Evolutionary conservation across 352 stramenopile species (phyloP).

Genomic region (Aphanomyces euteiches): DNA sequence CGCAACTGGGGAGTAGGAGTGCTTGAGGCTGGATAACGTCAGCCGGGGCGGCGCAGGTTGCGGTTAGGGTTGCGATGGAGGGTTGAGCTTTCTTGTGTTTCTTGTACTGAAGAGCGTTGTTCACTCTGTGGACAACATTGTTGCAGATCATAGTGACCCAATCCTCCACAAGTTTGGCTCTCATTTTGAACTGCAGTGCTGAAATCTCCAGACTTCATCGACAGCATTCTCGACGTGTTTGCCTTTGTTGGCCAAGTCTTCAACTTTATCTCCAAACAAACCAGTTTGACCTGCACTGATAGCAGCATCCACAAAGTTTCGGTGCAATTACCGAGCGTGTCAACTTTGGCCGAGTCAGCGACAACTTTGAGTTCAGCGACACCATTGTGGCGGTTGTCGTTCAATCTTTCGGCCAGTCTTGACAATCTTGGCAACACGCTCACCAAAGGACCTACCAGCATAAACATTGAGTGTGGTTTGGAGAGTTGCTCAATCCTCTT

Average conservation of each 20-base stretch:
- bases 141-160: neutral
- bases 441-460: neutral
- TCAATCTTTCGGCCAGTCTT: constrained; percentile 1
- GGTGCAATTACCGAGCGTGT: neutral
- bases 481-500: no score
- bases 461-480: neutral
- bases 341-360: neutral
- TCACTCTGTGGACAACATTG: neutral
- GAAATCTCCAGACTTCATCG: neutral
- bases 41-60: no score
- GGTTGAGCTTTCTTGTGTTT: no score
- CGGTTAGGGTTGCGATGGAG: no score
- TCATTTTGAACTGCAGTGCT: neutral
- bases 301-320: neutral
- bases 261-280: neutral
- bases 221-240: constrained; percentile 1
- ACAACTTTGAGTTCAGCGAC: neutral
- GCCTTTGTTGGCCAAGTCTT: neutral
- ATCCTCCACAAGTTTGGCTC: neutral
- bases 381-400: neutral
- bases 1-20: no score
- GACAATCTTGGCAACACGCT: neutral
- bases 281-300: neutral
- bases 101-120: neutral
- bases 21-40: no score